Evolutionary conservation across 306 rosid species (phyloP), one percentile per base, ranked within the genome.

Genomic region (Quercus dentata): DNA sequence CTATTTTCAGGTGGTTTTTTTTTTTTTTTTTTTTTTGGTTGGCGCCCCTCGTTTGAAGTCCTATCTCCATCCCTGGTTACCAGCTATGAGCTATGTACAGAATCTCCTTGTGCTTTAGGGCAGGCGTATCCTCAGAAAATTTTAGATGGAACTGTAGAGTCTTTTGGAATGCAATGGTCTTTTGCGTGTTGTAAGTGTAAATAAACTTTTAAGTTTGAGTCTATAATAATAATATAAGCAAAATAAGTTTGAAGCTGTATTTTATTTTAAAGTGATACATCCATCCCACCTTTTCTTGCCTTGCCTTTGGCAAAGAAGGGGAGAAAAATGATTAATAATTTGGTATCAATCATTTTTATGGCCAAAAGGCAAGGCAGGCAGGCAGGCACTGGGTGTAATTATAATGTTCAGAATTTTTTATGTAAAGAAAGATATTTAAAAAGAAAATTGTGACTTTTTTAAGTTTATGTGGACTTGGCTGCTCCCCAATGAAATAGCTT

Each of bases 131-230:
- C 54, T 75, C 11, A 46, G 64, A 23, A 72, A 76, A 56, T 30
- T 83, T 74, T 73, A 76, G 69, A 61, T 30, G 72, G 72, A 67
- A 33, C 17, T 21, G 17, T 30, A 9, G 44, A 5, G 44, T 63
- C 20, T 13, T 6, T 59, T 14, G 30, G 69, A 63, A 63, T 28
- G 17, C 44, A 27, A 28, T 28, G 38, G 7, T 13, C 4, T 58
- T 19, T 38, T 76, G 28, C 69, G 19, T 65, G 71, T 65, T 71
- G 59, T 75, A 62, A 49, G 13, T 82, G 81, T 85, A 75, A 74
- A 78, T 75, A 85, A 56, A 69, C 35, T 58, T 67, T 17, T 78
- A 33, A 79, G 28, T 28, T 63, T 63, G 25, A 63, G 65, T 79
- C 44, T 65, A 72, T 55, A n/a, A n/a, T 64, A 76, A 72, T 55